Conservation (phyloP, 306 rosid species). For the Vigna reflexopilosa region DNA sequence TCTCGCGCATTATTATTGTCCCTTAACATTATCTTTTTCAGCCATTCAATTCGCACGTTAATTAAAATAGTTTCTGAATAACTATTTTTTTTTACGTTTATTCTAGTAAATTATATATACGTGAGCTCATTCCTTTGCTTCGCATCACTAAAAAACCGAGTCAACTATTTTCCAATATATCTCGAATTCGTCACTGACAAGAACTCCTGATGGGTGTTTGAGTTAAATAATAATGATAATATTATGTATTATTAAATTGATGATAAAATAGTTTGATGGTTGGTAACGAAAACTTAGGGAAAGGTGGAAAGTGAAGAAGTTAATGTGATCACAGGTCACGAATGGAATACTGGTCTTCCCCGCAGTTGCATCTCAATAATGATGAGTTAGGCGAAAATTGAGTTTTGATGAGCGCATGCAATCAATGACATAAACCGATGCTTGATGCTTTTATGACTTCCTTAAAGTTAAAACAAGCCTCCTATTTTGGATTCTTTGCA, state of each 20-base stretch:
- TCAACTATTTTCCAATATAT: neutral
- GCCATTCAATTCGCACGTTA: conserved; percentile 3
- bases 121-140: neutral
- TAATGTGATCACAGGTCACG: conserved; percentile 9
- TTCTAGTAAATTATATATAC: neutral
- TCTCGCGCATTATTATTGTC: conserved; percentile 39
- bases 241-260: neutral
- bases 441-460: conserved; percentile 39
- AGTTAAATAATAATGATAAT: neutral
- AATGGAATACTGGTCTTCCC: conserved; percentile 1
- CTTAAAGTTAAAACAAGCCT: conserved; percentile 25
- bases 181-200: neutral
- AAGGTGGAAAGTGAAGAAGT: neutral
- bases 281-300: conserved; percentile 4
- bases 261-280: neutral
- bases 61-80: neutral
- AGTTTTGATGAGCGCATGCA: conserved; percentile 39
- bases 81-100: neutral
- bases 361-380: conserved; percentile 31
- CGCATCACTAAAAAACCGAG: neutral
- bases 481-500: conserved; percentile 43
- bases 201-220: neutral
- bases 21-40: conserved; percentile 31
- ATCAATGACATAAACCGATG: conserved; percentile 26
- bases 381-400: conserved; percentile 38